Evolutionary conservation across 2,329 filamentous ascomycete genomes (phyloP).

Genomic region (Uncinocarpus reesii): DNA sequence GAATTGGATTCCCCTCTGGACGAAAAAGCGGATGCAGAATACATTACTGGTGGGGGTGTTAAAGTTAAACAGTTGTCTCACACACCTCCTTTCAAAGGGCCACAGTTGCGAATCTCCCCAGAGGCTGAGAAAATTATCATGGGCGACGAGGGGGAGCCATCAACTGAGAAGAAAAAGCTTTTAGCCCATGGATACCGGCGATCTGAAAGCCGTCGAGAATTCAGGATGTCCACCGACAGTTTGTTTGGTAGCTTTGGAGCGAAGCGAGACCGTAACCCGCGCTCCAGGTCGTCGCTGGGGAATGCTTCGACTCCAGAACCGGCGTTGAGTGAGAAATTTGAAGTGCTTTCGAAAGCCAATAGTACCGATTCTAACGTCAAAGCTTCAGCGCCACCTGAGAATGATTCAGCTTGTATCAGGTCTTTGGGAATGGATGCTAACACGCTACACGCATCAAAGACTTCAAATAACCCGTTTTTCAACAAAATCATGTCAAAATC

Average conservation of each 20-base stretch:
- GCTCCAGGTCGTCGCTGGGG: conserved; percentile 11
- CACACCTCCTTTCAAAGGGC: conserved; percentile 11
- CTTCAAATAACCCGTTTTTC: conserved; percentile 13
- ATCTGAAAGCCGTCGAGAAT: conserved; percentile 12
- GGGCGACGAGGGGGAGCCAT: conserved; percentile 10
- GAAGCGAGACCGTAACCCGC: conserved; percentile 12
- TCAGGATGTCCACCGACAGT: conserved; percentile 17
- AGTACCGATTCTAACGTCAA: conserved; percentile 12
- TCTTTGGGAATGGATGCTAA: background rate
- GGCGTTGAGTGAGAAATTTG: background rate
- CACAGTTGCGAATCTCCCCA: conserved; percentile 17
- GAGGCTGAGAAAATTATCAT: conserved; percentile 20
- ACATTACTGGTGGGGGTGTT: conserved; percentile 4
- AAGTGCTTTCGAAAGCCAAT: conserved; percentile 12
- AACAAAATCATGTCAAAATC: conserved; percentile 9
- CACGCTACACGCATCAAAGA: background rate
- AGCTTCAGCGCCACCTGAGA: background rate
- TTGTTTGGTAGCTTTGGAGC: conserved; percentile 14
- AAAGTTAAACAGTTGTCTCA: conserved; percentile 17
- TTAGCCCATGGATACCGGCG: conserved; percentile 2
- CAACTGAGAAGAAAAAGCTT: background rate
- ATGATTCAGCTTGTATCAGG: background rate
- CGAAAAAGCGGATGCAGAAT: background rate
- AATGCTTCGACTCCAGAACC: background rate
- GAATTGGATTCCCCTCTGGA: background rate